Percentiles rank a stretch among this genome's conserved stretches.
phyloP scores from a whole-genome alignment of 75 land plant genomes.

The Selaginella moellendorffii region DNA sequence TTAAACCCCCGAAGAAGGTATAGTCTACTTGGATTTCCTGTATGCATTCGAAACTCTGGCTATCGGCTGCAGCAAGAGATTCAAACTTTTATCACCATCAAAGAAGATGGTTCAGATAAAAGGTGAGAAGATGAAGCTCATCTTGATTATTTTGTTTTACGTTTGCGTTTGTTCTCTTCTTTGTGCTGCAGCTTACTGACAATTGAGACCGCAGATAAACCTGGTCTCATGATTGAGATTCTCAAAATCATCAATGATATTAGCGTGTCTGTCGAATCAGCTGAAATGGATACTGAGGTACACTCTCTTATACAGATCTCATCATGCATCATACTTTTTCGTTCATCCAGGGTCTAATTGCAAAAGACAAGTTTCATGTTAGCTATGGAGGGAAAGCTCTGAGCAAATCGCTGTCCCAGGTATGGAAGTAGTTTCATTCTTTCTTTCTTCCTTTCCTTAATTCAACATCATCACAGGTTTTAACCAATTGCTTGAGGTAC shows the following conservation, averaged over 20 bases:
- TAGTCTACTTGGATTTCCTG: constrained; percentile 3
- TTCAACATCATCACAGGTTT: background rate
- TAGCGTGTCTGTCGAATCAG: constrained; percentile 73
- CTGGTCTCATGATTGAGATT: constrained; percentile 79
- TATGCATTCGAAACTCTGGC: background rate
- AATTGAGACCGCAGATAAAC: constrained; percentile 85
- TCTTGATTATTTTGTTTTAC: background rate
- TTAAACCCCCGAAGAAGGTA: constrained; percentile 34
- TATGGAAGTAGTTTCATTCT: constrained; percentile 12
- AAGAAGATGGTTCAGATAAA: constrained; percentile 61
- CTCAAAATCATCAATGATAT: constrained; percentile 64
- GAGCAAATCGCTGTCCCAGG: constrained; percentile 54
- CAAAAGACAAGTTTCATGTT: constrained; percentile 93
- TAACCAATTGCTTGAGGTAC: background rate
- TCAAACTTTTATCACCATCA: constrained; percentile 55
- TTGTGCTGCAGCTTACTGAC: constrained; percentile 44
- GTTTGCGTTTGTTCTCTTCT: background rate
- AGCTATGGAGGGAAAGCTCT: constrained; percentile 67
- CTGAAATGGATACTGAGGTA: constrained; percentile 94
- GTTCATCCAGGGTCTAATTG: constrained; percentile 69
- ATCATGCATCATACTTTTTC: background rate
- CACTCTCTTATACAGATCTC: constrained; percentile 1
- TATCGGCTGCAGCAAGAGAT: constrained; percentile 63
- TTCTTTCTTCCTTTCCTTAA: background rate
- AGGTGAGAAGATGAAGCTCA: constrained; percentile 31